These are phyloP conservation scores for Trichoderma parareesei DNA, from an alignment of 495 filamentous ascomycete genomes.

Conservation along the genomic window DNA sequence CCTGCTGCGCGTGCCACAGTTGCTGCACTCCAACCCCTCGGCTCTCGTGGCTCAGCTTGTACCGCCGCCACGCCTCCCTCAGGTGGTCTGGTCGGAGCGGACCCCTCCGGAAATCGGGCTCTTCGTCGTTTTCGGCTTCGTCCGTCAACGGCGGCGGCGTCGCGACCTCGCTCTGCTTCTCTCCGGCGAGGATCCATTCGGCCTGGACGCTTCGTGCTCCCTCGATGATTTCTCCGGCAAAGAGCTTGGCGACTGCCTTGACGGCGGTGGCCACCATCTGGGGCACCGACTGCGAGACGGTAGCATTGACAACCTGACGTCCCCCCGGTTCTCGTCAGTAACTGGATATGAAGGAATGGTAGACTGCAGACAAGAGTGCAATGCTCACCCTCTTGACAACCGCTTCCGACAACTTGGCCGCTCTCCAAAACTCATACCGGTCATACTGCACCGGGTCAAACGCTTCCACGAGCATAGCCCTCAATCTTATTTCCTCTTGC, in stretches of 20 bases:
- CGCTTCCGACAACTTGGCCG: slow-evolving; percentile 45
- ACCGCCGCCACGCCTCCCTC: slow-evolving; percentile 67
- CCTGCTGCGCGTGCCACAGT: slow-evolving; percentile 52
- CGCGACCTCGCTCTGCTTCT: slow-evolving; percentile 39
- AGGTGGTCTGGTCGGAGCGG: slow-evolving; percentile 77
- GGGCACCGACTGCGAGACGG: slow-evolving; percentile 79
- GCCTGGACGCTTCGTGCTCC: slow-evolving; percentile 67
- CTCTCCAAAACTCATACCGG: slow-evolving; percentile 62
- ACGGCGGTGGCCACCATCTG: slow-evolving; percentile 69
- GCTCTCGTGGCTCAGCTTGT: slow-evolving; percentile 59
- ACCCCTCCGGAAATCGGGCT: slow-evolving; percentile 41
- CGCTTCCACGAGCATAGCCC: slow-evolving; percentile 55
- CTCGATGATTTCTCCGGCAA: slow-evolving; percentile 76
- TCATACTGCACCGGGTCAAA: slow-evolving; percentile 60
- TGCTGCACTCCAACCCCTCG: slow-evolving; percentile 67
- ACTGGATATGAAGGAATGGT: too few species aligned
- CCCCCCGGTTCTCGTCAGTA: not conserved
- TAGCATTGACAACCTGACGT: slow-evolving; percentile 74
- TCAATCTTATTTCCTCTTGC: slow-evolving; percentile 56
- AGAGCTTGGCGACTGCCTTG: slow-evolving; percentile 75
- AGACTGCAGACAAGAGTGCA: not conserved
- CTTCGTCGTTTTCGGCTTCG: slow-evolving; percentile 25
- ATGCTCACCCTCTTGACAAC: slow-evolving; percentile 43
- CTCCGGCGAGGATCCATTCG: slow-evolving; percentile 58
- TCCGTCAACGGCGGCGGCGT: slow-evolving; percentile 21